These are phyloP conservation scores for Boehmeria nivea DNA, from an alignment of 306 rosid genomes.

Conservation along the genomic window DNA sequence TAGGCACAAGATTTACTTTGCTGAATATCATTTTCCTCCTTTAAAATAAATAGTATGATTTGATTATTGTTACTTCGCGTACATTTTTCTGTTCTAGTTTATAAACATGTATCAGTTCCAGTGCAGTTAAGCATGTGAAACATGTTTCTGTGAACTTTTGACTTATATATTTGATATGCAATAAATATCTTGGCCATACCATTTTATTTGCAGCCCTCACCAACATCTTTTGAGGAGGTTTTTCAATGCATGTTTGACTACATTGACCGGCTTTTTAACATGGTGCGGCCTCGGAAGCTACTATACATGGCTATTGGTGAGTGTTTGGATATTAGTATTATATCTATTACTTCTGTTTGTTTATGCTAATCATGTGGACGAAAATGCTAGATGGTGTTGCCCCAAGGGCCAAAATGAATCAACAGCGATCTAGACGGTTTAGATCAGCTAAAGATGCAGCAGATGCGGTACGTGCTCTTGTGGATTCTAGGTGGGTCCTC, in stretches of 20 bases:
- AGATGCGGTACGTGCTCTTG: slow-evolving; percentile 65
- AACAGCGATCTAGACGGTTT: slow-evolving; percentile 90
- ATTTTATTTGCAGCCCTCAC: slow-evolving; percentile 68
- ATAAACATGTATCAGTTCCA: too few relatives aligned
- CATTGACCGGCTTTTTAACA: slow-evolving; percentile 78
- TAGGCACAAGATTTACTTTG: too few relatives aligned
- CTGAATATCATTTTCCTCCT: too few relatives aligned
- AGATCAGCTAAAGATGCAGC: slow-evolving; percentile 93
- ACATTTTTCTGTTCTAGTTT: too few relatives aligned
- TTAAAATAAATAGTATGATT: too few relatives aligned
- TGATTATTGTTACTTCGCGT: too few relatives aligned
- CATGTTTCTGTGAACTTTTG: too few relatives aligned
- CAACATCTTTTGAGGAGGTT: slow-evolving; percentile 73
- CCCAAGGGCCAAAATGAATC: slow-evolving; percentile 99
- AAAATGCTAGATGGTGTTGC: slow-evolving; percentile 87
- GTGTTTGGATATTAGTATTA: slow-evolving; percentile 13
- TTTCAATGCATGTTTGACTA: slow-evolving; percentile 93
- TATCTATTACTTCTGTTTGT: background rate
- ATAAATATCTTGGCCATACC: background rate
- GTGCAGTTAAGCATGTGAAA: too few relatives aligned
- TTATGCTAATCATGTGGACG: slow-evolving; percentile 16
- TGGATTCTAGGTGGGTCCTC: slow-evolving; percentile 27
- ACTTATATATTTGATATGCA: too few relatives aligned
- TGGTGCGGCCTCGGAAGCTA: slow-evolving; percentile 95
- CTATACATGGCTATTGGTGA: slow-evolving; percentile 94